Conservation (phyloP, 106 monocot species). For the Alisma plantagoaquatica region DNA sequence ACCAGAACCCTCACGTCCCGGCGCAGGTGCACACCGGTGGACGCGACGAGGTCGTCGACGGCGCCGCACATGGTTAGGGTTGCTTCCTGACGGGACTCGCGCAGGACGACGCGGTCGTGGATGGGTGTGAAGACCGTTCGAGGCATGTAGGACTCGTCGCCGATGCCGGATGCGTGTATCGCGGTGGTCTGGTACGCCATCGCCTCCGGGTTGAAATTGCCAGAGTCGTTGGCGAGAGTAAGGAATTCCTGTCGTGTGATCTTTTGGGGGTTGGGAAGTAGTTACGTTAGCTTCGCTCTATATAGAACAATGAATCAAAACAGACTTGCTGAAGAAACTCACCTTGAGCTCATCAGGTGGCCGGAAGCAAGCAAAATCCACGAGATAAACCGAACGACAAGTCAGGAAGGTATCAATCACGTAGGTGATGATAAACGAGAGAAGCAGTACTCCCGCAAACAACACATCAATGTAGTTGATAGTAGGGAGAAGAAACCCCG, state of each 20-base stretch:
- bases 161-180: constrained; percentile 14
- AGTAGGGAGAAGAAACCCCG: constrained; percentile 19
- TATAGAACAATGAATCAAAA: background rate
- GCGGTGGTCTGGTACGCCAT: constrained; percentile 7
- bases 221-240: constrained; percentile 9
- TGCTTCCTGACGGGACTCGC: constrained; percentile 11
- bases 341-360: constrained; percentile 10
- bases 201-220: constrained; percentile 9
- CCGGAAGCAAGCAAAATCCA: constrained; percentile 18
- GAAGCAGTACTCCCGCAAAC: background rate
- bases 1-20: constrained; percentile 9
- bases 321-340: background rate
- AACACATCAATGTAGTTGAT: background rate
- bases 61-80: constrained; percentile 14
- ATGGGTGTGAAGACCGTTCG: constrained; percentile 6
- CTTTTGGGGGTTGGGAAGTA: background rate
- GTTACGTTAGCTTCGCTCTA: background rate
- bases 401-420: background rate
- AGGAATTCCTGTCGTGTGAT: constrained; percentile 13
- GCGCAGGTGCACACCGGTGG: constrained; percentile 7
- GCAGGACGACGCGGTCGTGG: background rate
- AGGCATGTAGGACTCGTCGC: constrained; percentile 21
- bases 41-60: constrained; percentile 14
- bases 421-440: constrained; percentile 2
- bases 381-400: constrained; percentile 9